A percentile compares a stretch with the other conserved stretches of the same genome.
These are phyloP conservation scores for Diplodia sapinea DNA, from an alignment of 2,329 filamentous ascomycete species.

Conservation along the genomic window DNA sequence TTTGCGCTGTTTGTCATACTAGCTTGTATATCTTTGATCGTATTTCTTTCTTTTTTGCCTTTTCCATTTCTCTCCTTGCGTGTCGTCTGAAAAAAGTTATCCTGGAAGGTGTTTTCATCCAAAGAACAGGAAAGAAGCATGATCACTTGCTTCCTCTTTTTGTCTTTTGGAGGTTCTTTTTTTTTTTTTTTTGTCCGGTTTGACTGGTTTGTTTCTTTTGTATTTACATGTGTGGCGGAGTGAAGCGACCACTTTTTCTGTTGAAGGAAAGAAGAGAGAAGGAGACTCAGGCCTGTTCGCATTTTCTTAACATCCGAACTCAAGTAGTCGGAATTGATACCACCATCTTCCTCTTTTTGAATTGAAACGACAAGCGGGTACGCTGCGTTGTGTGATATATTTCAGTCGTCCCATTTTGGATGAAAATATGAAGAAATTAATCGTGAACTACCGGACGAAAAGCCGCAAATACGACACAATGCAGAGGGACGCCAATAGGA, in stretches of 20 bases:
- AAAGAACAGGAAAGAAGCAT: background rate
- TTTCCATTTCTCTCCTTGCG: slow-evolving; percentile 1
- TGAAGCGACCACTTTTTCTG: background rate
- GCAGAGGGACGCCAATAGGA: too few relatives aligned
- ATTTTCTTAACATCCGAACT: background rate
- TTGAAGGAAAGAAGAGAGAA: background rate
- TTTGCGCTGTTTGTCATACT: background rate
- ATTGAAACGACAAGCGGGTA: background rate
- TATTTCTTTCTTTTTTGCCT: background rate
- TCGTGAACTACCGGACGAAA: too few relatives aligned
- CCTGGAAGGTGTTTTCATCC: slow-evolving; percentile 15
- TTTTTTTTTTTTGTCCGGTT: background rate
- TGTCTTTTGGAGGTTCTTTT: background rate
- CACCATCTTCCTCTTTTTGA: background rate
- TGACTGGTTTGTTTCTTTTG: background rate
- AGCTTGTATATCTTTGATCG: slow-evolving; percentile 10
- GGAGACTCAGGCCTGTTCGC: slow-evolving; percentile 11
- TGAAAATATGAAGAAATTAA: too few relatives aligned
- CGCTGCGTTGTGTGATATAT: background rate
- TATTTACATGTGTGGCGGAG: background rate
- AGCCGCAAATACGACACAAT: too few relatives aligned
- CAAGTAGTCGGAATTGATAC: slow-evolving; percentile 10
- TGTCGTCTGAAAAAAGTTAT: background rate
- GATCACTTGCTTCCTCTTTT: slow-evolving; percentile 2
- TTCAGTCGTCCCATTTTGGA: too few relatives aligned